Evolutionary conservation across 768 basidiomycete species (phyloP).

Genomic region (Pisolithus marmoratus): DNA sequence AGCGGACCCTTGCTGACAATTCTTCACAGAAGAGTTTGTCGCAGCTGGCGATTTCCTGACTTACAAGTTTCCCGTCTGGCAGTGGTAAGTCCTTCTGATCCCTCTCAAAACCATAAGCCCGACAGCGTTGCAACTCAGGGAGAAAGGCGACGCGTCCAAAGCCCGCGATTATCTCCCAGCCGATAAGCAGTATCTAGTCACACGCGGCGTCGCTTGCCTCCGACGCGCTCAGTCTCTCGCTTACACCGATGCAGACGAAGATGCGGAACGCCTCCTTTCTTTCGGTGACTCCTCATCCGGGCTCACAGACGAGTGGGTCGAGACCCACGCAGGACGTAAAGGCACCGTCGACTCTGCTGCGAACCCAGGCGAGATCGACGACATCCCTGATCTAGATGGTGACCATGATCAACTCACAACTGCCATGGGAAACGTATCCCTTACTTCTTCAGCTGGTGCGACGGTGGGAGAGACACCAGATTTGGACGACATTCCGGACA

Average conservation of each 20-base stretch:
- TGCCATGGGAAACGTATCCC: conserved; percentile 41
- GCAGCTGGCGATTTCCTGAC: conserved; percentile 95
- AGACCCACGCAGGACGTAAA: conserved; percentile 87
- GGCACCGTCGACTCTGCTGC: conserved; percentile 43
- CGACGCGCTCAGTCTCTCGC: conserved; percentile 88
- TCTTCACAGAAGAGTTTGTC: conserved; percentile 83
- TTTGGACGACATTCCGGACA: conserved; percentile 97
- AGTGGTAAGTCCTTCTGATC: conserved; percentile 57
- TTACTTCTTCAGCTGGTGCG: conserved; percentile 32
- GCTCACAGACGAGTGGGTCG: conserved; percentile 91
- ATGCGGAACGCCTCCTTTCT: conserved; percentile 85
- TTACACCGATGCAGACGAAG: conserved; percentile 95
- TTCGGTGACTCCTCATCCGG: conserved; percentile 60
- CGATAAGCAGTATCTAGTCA: conserved; percentile 96
- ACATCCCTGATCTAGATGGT: conserved; percentile 83
- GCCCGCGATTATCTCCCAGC: conserved; percentile 87
- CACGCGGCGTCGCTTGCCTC: conserved; percentile 93
- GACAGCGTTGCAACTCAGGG: conserved; percentile 47
- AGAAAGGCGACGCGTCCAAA: conserved; percentile 84
- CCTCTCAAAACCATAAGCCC: background rate
- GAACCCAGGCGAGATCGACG: conserved; percentile 66
- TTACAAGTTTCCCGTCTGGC: conserved; percentile 99
- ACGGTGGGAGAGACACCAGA: conserved; percentile 66
- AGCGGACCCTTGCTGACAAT: conserved; percentile 7
- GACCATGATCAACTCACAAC: conserved; percentile 36